Conservation (phyloP, 139 green algal genomes). For the Haematococcus sp. region DNA sequence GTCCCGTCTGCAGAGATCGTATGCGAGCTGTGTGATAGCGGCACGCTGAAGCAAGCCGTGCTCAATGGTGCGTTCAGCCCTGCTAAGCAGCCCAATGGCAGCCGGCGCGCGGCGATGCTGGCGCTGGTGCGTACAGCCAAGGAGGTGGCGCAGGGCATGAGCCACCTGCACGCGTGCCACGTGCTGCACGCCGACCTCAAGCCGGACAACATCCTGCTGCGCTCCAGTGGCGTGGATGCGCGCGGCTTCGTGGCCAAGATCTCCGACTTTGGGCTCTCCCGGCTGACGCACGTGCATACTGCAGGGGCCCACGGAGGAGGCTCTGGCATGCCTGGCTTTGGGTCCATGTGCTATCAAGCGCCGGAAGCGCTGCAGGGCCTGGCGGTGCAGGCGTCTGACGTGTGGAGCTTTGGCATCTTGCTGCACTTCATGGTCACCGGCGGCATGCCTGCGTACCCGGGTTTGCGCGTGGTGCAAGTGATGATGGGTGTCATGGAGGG, state of each 20-base stretch:
- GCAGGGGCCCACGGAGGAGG: background rate
- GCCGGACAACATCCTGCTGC: background rate
- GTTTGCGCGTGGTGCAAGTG: constrained; percentile 4
- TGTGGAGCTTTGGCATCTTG: constrained; percentile 15
- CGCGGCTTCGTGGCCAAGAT: background rate
- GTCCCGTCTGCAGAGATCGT: too few relatives aligned
- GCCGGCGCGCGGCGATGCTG: background rate
- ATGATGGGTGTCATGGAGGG: constrained; percentile 20
- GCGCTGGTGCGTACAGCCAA: constrained; percentile 20
- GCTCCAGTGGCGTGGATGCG: background rate
- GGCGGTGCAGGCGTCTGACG: constrained; percentile 1
- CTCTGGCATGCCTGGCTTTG: constrained; percentile 1
- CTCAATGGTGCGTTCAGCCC: too few relatives aligned
- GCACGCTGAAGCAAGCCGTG: too few relatives aligned
- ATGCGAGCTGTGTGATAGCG: too few relatives aligned
- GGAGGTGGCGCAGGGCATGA: constrained; percentile 32
- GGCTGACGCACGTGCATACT: background rate
- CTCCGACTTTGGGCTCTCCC: too few relatives aligned
- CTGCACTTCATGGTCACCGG: constrained; percentile 21
- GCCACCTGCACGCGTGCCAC: constrained; percentile 28
- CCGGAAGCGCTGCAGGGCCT: background rate
- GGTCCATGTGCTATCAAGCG: constrained; percentile 11
- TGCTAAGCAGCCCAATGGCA: too few relatives aligned
- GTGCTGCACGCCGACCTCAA: constrained; percentile 34
- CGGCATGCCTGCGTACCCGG: constrained; percentile 2